Evolutionary conservation across 1,284 basidiomycete genomes (phyloP), one percentile per base, ranked within the genome.

Genomic region (Sanghuangporus weigelae): DNA sequence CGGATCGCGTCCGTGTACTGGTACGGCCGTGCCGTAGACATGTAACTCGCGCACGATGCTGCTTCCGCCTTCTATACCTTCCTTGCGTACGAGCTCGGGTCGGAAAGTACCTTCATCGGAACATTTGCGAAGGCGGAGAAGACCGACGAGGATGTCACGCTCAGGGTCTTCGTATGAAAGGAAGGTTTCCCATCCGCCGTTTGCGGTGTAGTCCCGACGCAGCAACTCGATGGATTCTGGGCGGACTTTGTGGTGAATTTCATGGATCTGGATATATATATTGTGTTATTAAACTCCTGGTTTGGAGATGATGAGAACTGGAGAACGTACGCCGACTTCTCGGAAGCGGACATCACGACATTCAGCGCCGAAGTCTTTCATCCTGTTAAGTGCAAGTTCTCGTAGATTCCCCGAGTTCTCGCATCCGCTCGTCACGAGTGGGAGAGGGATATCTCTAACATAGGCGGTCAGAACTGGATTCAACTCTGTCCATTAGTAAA

Each of bases 101-200:
- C 96, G 83, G 81, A 96, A 99, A 1, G 97, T 99, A 1, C 96
- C 96, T 67, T 96, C 95, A 63, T 94, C 90, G 2, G 93, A 96
- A 73, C 97, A 99, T 75, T 97, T 98, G 60, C 97, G 83, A 71
- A 99, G 77, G 19, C 97, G 87, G 57, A 99, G 80, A 35, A 99
- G 79, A 11, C 97, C 97, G 64, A 99, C 89, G 57, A 99, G 86
- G 72, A 99, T 99, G 71, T 99, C 97, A 66, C 86, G 87, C 74
- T 95, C 93, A 3, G 96, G 96, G 75, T 99, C 97, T 78, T 99
- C 97, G 74, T 99, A 99, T 21, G 95, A 96, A 16, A 99, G 79
- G 84, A 99, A 99, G 0, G 96, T 98, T 78, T 99, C 97, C 97
- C 97, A 99, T 26, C 96, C 93, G 2, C 94, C 96, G 71, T 99